These are phyloP conservation scores for Rhodotorula toruloides DNA, from an alignment of 768 basidiomycete genomes.

Conservation along the genomic window DNA sequence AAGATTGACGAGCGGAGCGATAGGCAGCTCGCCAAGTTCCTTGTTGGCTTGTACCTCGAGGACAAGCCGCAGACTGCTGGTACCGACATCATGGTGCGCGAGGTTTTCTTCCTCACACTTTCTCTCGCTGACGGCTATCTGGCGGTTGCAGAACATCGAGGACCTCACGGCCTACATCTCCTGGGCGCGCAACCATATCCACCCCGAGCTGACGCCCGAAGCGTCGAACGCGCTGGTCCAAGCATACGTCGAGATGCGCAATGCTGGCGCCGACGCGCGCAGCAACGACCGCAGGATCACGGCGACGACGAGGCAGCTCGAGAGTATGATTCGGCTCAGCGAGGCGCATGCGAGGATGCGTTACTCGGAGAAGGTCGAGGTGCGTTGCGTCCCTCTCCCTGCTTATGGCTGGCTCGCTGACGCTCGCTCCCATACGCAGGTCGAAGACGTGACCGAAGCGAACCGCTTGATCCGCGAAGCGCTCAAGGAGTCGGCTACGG, in stretches of 20 bases:
- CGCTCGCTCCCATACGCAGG: neutral
- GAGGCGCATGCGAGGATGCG: constrained; percentile 98
- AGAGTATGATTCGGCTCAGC: constrained; percentile 83
- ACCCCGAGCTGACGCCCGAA: constrained; percentile 77
- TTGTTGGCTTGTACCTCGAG: constrained; percentile 89
- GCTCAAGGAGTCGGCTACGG: constrained; percentile 72
- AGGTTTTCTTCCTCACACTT: neutral
- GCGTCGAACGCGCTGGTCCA: constrained; percentile 77
- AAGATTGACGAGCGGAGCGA: constrained; percentile 85
- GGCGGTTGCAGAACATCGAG: constrained; percentile 63
- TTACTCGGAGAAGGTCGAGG: constrained; percentile 77
- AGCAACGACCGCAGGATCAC: constrained; percentile 89
- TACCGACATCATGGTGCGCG: constrained; percentile 69
- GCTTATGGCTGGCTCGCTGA: too few species aligned
- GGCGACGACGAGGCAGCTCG: constrained; percentile 93
- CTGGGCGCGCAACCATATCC: constrained; percentile 77
- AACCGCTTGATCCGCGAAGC: constrained; percentile 94
- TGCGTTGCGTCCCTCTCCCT: neutral
- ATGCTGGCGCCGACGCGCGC: constrained; percentile 80
- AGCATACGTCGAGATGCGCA: constrained; percentile 89
- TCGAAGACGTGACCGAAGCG: constrained; percentile 83
- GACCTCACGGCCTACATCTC: constrained; percentile 91
- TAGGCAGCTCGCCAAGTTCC: constrained; percentile 78
- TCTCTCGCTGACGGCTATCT: neutral
- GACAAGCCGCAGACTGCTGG: constrained; percentile 67